Conservation (phyloP, 2,329 filamentous ascomycete genomes). For the Cordyceps cicadae region DNA sequence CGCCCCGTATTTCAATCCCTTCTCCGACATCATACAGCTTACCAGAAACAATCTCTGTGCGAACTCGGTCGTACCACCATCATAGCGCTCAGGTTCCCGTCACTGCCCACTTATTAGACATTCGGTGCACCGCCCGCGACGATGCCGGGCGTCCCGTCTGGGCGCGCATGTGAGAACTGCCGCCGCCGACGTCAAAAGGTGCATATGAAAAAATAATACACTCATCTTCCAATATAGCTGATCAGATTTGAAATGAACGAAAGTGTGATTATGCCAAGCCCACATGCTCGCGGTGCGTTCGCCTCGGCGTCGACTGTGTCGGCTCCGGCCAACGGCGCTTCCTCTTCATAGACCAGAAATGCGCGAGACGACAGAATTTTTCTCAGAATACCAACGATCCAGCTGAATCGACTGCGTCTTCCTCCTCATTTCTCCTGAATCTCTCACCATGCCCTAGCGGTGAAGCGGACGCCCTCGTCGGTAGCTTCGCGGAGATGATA, state of each 20-base stretch:
- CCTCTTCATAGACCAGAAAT: constrained; percentile 8
- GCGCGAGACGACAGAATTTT: neutral
- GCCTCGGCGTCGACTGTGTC: constrained; percentile 3
- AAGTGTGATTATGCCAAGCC: constrained; percentile 7
- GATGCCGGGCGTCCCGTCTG: constrained; percentile 6
- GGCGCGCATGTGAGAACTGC: constrained; percentile 7
- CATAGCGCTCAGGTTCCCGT: neutral
- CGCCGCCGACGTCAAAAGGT: constrained; percentile 9
- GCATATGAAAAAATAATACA: neutral
- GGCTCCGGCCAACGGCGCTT: constrained; percentile 7
- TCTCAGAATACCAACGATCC: neutral
- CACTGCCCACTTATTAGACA: neutral
- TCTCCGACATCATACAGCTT: neutral
- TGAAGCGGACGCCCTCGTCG: neutral
- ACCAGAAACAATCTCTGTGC: neutral
- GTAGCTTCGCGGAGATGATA: constrained; percentile 1
- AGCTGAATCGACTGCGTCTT: neutral
- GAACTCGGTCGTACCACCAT: neutral
- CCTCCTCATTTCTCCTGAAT: neutral
- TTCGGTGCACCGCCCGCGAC: neutral
- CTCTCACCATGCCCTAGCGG: neutral
- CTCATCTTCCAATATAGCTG: neutral
- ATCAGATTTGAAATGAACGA: neutral
- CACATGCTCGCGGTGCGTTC: constrained; percentile 4
- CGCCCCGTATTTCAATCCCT: too few relatives aligned